These are phyloP conservation scores for Mycosphaerella sp. DNA, from an alignment of 2,329 filamentous ascomycete genomes.

Conservation along the genomic window DNA sequence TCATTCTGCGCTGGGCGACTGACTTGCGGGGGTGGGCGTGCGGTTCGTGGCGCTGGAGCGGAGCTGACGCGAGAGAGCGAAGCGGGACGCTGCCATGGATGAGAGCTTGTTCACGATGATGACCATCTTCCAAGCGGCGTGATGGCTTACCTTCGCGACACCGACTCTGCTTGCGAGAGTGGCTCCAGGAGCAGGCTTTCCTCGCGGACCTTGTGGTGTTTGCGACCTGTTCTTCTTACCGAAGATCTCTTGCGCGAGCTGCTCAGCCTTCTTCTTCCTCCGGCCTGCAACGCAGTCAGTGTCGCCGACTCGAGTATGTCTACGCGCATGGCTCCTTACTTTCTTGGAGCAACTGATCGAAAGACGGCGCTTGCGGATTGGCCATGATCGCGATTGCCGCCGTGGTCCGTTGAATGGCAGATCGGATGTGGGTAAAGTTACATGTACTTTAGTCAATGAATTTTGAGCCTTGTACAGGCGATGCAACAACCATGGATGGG, in stretches of 20 bases:
- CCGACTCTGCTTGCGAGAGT: conserved; percentile 67
- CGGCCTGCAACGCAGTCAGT: conserved; percentile 12
- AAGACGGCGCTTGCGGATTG: conserved; percentile 14
- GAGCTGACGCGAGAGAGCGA: conserved; percentile 27
- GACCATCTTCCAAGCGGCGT: background rate
- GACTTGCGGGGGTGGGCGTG: conserved; percentile 16
- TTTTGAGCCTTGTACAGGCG: background rate
- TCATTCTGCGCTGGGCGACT: conserved; percentile 16
- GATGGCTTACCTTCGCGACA: conserved; percentile 57
- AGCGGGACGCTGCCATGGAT: conserved; percentile 22
- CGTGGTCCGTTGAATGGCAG: background rate
- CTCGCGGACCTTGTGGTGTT: conserved; percentile 44
- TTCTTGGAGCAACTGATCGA: conserved; percentile 22
- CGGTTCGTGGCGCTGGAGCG: conserved; percentile 19
- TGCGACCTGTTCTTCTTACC: conserved; percentile 54
- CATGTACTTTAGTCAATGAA: background rate
- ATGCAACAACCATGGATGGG: no score
- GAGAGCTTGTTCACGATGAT: background rate
- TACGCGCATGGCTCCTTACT: conserved; percentile 9
- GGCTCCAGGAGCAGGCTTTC: conserved; percentile 39
- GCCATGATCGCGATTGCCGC: conserved; percentile 11
- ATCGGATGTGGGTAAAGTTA: background rate
- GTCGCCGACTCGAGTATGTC: background rate
- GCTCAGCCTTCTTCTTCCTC: conserved; percentile 24
- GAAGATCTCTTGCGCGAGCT: conserved; percentile 66